A percentile compares a stretch with the other conserved stretches of the same genome.
These are phyloP conservation scores for Alternaria hordeiaustralica DNA, from an alignment of 2,329 filamentous ascomycete species.

Conservation along the genomic window DNA sequence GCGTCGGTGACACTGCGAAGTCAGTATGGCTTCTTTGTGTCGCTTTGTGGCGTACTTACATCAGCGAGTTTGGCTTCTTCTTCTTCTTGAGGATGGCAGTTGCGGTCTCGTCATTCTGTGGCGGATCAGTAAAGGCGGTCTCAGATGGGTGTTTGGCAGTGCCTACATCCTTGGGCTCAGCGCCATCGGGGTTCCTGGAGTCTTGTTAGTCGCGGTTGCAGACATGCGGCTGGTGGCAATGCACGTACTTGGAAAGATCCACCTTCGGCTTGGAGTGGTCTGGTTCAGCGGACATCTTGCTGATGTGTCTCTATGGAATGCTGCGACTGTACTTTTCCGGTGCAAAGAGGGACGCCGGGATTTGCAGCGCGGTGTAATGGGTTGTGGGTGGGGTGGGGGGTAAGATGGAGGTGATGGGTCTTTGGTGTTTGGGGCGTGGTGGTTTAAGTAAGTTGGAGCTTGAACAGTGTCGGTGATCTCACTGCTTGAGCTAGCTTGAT, in stretches of 20 bases:
- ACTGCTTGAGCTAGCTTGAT: conserved; percentile 33
- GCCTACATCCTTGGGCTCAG: conserved; percentile 80
- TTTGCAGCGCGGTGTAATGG: conserved; percentile 25
- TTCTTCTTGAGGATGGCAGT: conserved; percentile 99
- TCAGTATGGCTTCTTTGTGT: conserved; percentile 33
- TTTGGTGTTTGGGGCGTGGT: conserved; percentile 33
- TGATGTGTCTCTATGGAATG: conserved; percentile 24
- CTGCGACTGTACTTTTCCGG: conserved; percentile 18
- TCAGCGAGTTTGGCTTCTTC: conserved; percentile 99
- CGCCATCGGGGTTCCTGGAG: conserved; percentile 82
- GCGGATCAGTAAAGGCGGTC: conserved; percentile 39
- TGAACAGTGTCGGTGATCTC: conserved; percentile 34
- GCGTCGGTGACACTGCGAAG: conserved; percentile 90
- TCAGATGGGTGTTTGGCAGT: conserved; percentile 15
- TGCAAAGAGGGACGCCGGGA: conserved; percentile 15
- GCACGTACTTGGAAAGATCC: conserved; percentile 55
- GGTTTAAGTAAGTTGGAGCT: conserved; percentile 46
- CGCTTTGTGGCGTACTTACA: conserved; percentile 65
- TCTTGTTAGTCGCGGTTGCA: conserved; percentile 51
- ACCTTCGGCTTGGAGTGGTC: conserved; percentile 57
- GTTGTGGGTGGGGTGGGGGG: conserved; percentile 27
- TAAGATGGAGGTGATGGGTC: conserved; percentile 34
- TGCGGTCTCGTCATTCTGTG: conserved; percentile 83
- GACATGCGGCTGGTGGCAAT: conserved; percentile 25
- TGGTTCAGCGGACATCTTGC: conserved; percentile 59